Evolutionary conservation across 83 land plant genomes (phyloP).

Genomic region (Thuja plicata): DNA sequence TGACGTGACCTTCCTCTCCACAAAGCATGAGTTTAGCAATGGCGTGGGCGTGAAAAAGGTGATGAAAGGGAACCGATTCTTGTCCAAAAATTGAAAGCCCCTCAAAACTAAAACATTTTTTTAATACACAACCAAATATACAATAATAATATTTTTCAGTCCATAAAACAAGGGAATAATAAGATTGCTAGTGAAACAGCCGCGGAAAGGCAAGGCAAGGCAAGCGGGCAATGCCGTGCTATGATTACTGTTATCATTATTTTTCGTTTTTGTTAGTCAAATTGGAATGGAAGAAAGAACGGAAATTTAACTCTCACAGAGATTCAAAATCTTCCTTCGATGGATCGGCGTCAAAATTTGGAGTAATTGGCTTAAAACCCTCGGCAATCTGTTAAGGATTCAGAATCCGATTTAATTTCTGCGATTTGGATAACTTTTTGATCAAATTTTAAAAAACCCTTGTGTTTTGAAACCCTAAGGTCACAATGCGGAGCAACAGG

Average conservation of each 20-base stretch:
- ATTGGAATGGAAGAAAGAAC: background rate
- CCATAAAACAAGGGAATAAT: background rate
- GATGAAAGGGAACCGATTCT: constrained; percentile 7
- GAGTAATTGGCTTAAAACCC: constrained; percentile 9
- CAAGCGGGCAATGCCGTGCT: constrained; percentile 1
- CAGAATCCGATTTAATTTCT: background rate
- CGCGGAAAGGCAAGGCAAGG: background rate
- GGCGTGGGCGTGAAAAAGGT: constrained; percentile 15
- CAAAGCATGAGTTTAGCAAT: background rate
- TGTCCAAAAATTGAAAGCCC: background rate
- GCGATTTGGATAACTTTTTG: background rate
- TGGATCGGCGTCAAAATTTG: constrained; percentile 3
- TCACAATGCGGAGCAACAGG: constrained; percentile 3
- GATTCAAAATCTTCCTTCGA: background rate
- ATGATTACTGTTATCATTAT: background rate
- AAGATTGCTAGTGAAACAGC: background rate
- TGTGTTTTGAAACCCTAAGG: background rate
- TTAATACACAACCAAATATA: background rate
- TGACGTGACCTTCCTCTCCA: background rate
- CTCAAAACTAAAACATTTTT: background rate
- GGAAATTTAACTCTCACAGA: background rate
- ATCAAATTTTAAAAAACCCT: constrained; percentile 6
- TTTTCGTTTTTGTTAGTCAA: background rate
- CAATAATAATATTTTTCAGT: background rate
- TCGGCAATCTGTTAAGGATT: background rate